Base-by-base conservation (phyloP, 441 rosid genomes). In the Raphanus hybrid region DNA sequence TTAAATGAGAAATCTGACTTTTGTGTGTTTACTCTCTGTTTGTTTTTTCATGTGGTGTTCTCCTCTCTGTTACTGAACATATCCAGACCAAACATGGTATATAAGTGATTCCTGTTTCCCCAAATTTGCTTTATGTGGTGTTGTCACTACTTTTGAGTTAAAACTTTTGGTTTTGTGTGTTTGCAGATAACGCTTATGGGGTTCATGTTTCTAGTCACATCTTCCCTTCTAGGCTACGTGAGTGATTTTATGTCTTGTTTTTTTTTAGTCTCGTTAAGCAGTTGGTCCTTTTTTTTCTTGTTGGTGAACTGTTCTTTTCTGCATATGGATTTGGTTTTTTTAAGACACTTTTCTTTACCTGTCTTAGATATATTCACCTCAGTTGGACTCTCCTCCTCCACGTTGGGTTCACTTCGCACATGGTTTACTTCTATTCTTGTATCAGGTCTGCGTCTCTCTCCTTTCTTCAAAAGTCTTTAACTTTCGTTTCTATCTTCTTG, bases 381-480 rank as follows among this genome's bases (percentile, higher is more conserved):
- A 34, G 54, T 80, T 93, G 86, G 99, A 93, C 84, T 84, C 97
- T 54, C 85, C 97, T 69, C 98, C 99, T 29, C 98, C 99, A 23
- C 88, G 98, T 81, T 93, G 99, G 99, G 97, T 95, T 84, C 90
- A 90, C 83, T 88, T 95, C 68, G 96, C 97, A 2, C 99, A 93
- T 59, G 99, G 99, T 65, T 74, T 95, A 69, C 97, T 95, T 83
- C 85, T 95, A 70, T 95, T 95, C 80, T 86, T 95, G 65, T 95
- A 95, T 85, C 99, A 95, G 97, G 99, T 93, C 64, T 60, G 74
- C 59, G 61, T 77, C 66, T 75, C 63, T 37, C 8, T 55, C 69
- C 39, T 29, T 8, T 18, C 64, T 63, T 32, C 6, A 18, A 23
- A 23, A 39, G 12, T 16, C 12, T 32, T 0, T 1, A 6, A 27